phyloP scores from a whole-genome alignment of 305 asterid species.

The Fraxinus ornus region DNA sequence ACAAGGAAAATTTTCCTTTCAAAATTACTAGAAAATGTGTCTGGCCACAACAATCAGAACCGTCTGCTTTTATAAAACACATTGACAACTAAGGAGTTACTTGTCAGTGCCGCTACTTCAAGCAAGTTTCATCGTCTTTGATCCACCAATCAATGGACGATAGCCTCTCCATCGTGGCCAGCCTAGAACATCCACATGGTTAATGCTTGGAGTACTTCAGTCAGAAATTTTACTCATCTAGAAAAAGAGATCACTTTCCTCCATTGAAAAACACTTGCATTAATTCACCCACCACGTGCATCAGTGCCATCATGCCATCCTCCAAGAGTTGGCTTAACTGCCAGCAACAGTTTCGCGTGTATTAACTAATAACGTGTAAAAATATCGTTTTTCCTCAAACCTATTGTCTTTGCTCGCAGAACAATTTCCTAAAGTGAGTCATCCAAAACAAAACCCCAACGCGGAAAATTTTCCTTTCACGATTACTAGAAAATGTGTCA shows the following conservation, averaged over 20 bases:
- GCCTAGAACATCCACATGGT: background rate
- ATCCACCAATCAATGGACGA: background rate
- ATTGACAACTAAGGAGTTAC: background rate
- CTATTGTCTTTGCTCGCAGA: background rate
- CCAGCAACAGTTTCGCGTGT: background rate
- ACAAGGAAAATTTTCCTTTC: background rate
- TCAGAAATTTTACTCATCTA: background rate
- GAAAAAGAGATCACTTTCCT: background rate
- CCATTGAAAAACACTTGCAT: background rate
- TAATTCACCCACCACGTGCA: background rate
- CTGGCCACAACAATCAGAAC: background rate
- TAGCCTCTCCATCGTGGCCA: background rate
- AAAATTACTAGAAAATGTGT: background rate
- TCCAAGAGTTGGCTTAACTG: background rate
- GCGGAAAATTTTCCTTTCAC: background rate
- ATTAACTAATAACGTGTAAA: background rate
- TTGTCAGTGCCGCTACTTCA: background rate
- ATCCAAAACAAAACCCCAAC: background rate
- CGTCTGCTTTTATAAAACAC: background rate
- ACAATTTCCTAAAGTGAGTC: background rate
- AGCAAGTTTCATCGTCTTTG: background rate
- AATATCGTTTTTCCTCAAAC: background rate
- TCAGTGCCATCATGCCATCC: background rate
- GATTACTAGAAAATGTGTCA: background rate
- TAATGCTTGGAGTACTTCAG: background rate